These are phyloP conservation scores for Colletotrichum tanaceti DNA, from an alignment of 2,329 filamentous ascomycete genomes.

Conservation along the genomic window DNA sequence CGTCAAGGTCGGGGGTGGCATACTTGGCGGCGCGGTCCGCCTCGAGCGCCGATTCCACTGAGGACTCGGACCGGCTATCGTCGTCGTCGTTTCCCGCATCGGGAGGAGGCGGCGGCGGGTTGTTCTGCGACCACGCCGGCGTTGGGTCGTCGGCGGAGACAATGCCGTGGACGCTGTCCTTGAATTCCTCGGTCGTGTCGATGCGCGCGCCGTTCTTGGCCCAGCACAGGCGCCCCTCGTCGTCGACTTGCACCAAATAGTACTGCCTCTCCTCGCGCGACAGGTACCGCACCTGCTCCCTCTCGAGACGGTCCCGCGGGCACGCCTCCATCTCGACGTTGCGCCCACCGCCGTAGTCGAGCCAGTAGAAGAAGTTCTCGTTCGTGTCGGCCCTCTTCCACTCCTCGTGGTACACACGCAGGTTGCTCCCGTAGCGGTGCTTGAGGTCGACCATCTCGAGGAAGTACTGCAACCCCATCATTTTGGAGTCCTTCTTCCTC, in stretches of 20 bases:
- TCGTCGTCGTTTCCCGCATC: slow-evolving; percentile 40
- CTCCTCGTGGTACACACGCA: slow-evolving; percentile 82
- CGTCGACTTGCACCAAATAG: slow-evolving; percentile 83
- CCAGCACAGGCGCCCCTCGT: slow-evolving; percentile 83
- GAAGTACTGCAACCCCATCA: slow-evolving; percentile 89
- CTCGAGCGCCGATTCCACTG: slow-evolving; percentile 61
- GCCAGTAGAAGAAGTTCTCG: slow-evolving; percentile 95
- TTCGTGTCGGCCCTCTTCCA: slow-evolving; percentile 83
- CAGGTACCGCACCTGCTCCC: slow-evolving; percentile 85
- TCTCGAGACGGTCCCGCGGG: slow-evolving; percentile 78
- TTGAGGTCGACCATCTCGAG: slow-evolving; percentile 86
- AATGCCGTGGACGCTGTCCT: slow-evolving; percentile 82
- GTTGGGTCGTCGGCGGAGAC: slow-evolving; percentile 71
- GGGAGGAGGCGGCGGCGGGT: slow-evolving; percentile 44
- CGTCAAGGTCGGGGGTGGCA: slow-evolving; percentile 70
- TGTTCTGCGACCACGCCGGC: slow-evolving; percentile 59
- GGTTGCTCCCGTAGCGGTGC: slow-evolving; percentile 87
- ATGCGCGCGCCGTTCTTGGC: slow-evolving; percentile 84
- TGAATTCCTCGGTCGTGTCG: slow-evolving; percentile 79
- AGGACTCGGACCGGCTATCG: slow-evolving; percentile 51
- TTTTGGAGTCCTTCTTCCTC: slow-evolving; percentile 75
- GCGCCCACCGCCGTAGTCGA: slow-evolving; percentile 83
- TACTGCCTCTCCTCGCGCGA: slow-evolving; percentile 83
- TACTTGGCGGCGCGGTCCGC: slow-evolving; percentile 73
- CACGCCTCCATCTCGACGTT: slow-evolving; percentile 77